Base-by-base conservation (phyloP, 306 rosid genomes). In the Quercus suber region DNA sequence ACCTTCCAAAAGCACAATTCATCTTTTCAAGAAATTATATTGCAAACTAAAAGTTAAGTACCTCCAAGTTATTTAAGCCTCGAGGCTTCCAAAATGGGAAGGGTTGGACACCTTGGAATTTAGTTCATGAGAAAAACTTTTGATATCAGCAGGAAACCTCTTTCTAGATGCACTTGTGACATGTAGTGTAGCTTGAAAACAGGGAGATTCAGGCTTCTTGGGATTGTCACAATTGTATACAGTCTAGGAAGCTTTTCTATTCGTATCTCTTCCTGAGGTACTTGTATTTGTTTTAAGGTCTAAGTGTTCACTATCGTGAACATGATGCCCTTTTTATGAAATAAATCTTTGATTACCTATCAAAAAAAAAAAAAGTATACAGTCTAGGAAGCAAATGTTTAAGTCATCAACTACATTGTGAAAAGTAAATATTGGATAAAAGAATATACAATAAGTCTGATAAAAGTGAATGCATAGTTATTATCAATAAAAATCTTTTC, bases 181-280 rank as follows among this genome's bases (percentile, higher is more conserved):
- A 15, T 98, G 96, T 37, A 95, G 87, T 82, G 93, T 89, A 71
- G 99, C 98, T 93, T 93, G 98, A 89, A 95, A 95, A 78, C 96
- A 94, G n/a, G 99, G 99, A 85, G 99, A 95, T 82, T 95, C 98
- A 8, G 98, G 91, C 89, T 93, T 98, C 89, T 95, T 95, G 9
- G 98, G 98, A 81, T 95, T 95, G 80, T 95, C 99, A 80, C 89
- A 93, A 78, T 95, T 98, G 86, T 87, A 95, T 58, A 93, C 49
- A 37, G 87, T 68, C 90, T n/a, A 86, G 63, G 81, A 84, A 87
- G 65, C 56, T 25, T 25, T 25, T 25, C 27, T 25, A 25, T 25
- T 25, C 27, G 27, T 25, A 25, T 25, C 27, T 25, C 27, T 25
- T 25, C 27, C 27, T 25, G 27, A 25, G 27, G 27, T 25, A 25